A percentile compares a stretch with the other conserved stretches of the same genome.
These are phyloP conservation scores for Asterophora lycoperdoides DNA, from an alignment of 768 basidiomycete genomes.

Conservation along the genomic window DNA sequence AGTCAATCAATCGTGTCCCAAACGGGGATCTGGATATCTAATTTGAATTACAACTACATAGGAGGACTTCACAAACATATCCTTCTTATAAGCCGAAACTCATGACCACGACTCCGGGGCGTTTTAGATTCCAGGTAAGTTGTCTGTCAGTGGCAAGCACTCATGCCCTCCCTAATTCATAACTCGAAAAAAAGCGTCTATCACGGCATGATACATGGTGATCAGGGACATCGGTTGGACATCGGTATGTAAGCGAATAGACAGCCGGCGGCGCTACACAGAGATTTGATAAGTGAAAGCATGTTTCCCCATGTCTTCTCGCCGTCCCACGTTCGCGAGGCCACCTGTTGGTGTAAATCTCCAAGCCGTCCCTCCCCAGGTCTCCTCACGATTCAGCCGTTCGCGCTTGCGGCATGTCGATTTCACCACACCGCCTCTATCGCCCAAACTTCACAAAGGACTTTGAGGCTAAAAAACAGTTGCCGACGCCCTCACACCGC, in stretches of 20 bases:
- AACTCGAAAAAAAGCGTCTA: no score
- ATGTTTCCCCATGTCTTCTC: background rate
- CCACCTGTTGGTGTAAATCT: background rate
- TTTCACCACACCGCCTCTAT: constrained; percentile 6
- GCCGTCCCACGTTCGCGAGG: background rate
- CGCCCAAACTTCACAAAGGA: constrained; percentile 14
- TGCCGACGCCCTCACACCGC: constrained; percentile 38
- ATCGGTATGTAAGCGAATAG: constrained; percentile 4
- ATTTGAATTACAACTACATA: no score
- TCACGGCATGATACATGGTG: no score
- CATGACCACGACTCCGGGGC: no score
- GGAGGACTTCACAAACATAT: no score
- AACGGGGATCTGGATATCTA: no score
- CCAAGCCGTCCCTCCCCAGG: background rate
- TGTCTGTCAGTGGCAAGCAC: no score
- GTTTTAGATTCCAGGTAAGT: no score
- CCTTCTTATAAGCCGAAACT: no score
- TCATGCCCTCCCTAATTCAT: no score
- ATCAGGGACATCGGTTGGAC: background rate
- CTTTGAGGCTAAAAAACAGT: constrained; percentile 12
- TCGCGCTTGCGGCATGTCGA: background rate
- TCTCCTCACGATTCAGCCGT: background rate
- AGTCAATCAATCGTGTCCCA: no score
- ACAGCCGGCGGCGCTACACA: constrained; percentile 1
- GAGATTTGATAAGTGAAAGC: background rate